phyloP scores from a whole-genome alignment of 106 monocot genomes.

The Xerophyta viscosa region DNA sequence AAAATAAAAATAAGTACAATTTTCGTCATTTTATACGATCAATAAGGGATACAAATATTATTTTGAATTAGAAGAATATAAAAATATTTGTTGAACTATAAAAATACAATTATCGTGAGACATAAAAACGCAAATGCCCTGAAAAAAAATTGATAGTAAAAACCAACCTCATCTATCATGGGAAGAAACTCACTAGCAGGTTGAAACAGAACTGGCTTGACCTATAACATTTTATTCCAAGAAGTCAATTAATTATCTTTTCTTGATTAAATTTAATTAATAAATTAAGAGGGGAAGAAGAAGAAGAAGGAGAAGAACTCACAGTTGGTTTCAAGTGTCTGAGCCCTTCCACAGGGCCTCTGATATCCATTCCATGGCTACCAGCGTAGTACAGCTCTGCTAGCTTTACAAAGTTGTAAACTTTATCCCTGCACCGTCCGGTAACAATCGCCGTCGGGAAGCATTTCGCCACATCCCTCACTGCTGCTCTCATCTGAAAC shows the following conservation, averaged over 20 bases:
- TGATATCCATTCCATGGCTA: slow-evolving; percentile 96
- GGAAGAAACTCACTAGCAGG: slow-evolving; percentile 67
- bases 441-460: slow-evolving; percentile 83
- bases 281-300: neutral
- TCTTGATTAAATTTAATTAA: too few relatives aligned
- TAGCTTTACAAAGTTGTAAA: slow-evolving; percentile 55
- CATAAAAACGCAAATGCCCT: too few relatives aligned
- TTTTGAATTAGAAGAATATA: too few relatives aligned
- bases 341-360: slow-evolving; percentile 38
- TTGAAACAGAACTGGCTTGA: slow-evolving; percentile 47
- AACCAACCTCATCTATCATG: slow-evolving; percentile 54
- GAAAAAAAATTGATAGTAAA: neutral
- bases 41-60: too few relatives aligned
- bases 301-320: slow-evolving; percentile 7
- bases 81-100: too few relatives aligned
- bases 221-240: slow-evolving; percentile 15
- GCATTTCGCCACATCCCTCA: slow-evolving; percentile 42
- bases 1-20: too few relatives aligned
- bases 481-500: slow-evolving; percentile 65
- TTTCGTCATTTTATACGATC: too few relatives aligned
- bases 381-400: slow-evolving; percentile 86
- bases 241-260: too few relatives aligned
- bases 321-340: slow-evolving; percentile 40
- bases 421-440: slow-evolving; percentile 73
- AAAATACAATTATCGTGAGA: too few relatives aligned